Conservation (phyloP, 2,329 filamentous ascomycete genomes). For the Rutstroemia sp. region DNA sequence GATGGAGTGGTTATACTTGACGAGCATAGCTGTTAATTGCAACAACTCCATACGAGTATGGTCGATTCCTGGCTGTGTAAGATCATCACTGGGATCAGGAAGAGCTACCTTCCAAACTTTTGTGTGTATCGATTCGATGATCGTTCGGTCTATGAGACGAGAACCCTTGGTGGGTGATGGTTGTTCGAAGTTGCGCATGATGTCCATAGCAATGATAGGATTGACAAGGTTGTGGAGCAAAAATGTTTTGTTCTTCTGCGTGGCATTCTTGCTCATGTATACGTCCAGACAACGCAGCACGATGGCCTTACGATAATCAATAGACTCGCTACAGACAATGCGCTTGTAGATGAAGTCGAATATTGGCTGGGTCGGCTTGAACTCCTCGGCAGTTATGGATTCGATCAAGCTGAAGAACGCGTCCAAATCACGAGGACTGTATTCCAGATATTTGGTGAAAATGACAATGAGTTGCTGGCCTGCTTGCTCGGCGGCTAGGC, state of each 20-base stretch:
- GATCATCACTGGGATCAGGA: conserved; percentile 75
- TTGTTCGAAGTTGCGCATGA: conserved; percentile 70
- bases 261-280: conserved; percentile 70
- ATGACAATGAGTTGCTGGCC: conserved; percentile 82
- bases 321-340: conserved; percentile 76
- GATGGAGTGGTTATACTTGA: conserved; percentile 87
- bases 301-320: conserved; percentile 78
- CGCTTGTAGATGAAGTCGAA: conserved; percentile 77
- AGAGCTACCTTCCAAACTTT: conserved; percentile 91
- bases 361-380: conserved; percentile 69
- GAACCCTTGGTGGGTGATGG: conserved; percentile 51
- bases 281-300: conserved; percentile 81
- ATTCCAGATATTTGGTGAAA: conserved; percentile 70
- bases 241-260: conserved; percentile 90
- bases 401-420: conserved; percentile 80
- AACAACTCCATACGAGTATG: conserved; percentile 94
- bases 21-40: conserved; percentile 86
- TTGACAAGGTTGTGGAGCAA: conserved; percentile 88
- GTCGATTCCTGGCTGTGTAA: conserved; percentile 78
- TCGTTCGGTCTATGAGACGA: conserved; percentile 73
- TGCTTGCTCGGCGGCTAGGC: conserved; percentile 81
- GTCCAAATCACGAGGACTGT: conserved; percentile 70
- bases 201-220: conserved; percentile 86
- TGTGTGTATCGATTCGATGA: conserved; percentile 85
- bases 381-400: conserved; percentile 72